Percentiles rank a stretch among this genome's conserved stretches.
Evolutionary conservation across 768 basidiomycete species (phyloP).

Genomic region (Boletus fagicola): DNA sequence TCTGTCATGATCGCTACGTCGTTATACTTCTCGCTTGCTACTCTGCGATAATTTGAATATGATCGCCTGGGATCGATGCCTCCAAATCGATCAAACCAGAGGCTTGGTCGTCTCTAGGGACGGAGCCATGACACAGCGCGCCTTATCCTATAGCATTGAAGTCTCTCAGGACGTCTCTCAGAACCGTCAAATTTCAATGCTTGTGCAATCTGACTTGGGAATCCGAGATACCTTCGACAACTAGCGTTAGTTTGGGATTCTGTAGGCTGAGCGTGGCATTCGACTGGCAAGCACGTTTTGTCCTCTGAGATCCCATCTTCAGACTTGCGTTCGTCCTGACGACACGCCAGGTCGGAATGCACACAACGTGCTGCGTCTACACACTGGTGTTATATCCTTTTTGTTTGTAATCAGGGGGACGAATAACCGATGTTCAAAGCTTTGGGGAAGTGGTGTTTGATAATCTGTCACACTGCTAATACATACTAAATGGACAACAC

Average conservation of each 20-base stretch:
- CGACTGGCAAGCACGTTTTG: not conserved
- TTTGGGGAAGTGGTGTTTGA: constrained; percentile 15
- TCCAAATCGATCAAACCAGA: not conserved
- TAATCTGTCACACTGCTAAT: constrained; percentile 1
- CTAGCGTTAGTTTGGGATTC: not conserved
- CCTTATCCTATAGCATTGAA: not conserved
- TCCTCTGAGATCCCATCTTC: not conserved
- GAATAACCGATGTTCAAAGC: not conserved
- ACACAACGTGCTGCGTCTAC: not conserved
- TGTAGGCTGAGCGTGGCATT: not conserved
- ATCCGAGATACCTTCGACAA: not conserved
- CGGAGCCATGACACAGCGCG: not conserved
- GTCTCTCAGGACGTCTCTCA: not conserved
- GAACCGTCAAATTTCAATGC: not conserved
- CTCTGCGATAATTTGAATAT: not conserved
- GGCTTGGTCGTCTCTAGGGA: not conserved
- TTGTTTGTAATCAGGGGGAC: not conserved
- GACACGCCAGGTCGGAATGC: not conserved
- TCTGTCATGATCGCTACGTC: not conserved
- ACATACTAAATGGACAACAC: constrained; percentile 1
- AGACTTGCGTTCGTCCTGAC: not conserved
- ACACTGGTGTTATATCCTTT: not conserved
- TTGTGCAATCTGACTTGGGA: not conserved
- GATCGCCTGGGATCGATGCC: not conserved
- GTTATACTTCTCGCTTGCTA: not conserved